These are phyloP conservation scores for Falciphora oryzae DNA, from an alignment of 2,329 filamentous ascomycete species.

Conservation along the genomic window DNA sequence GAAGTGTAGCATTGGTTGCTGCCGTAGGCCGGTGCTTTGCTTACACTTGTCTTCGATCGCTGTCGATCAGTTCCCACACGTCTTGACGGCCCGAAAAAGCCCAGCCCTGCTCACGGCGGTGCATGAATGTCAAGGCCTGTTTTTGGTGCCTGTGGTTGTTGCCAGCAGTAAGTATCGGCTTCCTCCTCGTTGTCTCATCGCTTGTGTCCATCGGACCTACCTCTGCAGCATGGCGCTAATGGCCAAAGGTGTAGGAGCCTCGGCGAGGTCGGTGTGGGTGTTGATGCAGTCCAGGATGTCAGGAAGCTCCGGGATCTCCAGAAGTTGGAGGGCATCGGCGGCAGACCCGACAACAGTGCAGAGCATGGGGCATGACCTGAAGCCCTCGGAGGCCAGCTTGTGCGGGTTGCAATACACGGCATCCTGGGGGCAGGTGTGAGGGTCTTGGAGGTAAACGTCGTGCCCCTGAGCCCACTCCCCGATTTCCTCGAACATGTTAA, in stretches of 20 bases:
- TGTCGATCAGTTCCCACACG: background rate
- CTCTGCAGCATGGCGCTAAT: slow-evolving; percentile 21
- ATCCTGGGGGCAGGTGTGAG: slow-evolving; percentile 20
- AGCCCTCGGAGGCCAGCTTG: slow-evolving; percentile 15
- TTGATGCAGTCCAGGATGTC: slow-evolving; percentile 23
- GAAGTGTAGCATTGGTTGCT: too few species aligned
- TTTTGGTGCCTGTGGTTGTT: slow-evolving; percentile 40
- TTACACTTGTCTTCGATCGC: background rate
- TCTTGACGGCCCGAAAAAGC: slow-evolving; percentile 17
- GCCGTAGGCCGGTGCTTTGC: background rate
- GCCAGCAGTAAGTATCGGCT: too few species aligned
- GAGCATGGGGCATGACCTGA: background rate
- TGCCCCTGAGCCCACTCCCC: slow-evolving; percentile 25
- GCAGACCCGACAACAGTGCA: slow-evolving; percentile 1
- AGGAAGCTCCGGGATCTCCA: slow-evolving; percentile 11
- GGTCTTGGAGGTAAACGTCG: slow-evolving; percentile 30
- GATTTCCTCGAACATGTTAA: slow-evolving; percentile 22
- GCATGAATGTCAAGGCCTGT: slow-evolving; percentile 38
- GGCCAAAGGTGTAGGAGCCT: slow-evolving; percentile 22
- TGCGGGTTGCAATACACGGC: slow-evolving; percentile 31
- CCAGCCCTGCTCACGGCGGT: slow-evolving; percentile 32
- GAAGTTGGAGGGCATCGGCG: background rate
- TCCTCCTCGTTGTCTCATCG: slow-evolving; percentile 10
- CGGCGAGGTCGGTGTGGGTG: slow-evolving; percentile 20
- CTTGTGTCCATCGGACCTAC: slow-evolving; percentile 13